These are phyloP conservation scores for Trypanosoma mega DNA, from an alignment of 208 protist genomes.

Conservation along the genomic window DNA sequence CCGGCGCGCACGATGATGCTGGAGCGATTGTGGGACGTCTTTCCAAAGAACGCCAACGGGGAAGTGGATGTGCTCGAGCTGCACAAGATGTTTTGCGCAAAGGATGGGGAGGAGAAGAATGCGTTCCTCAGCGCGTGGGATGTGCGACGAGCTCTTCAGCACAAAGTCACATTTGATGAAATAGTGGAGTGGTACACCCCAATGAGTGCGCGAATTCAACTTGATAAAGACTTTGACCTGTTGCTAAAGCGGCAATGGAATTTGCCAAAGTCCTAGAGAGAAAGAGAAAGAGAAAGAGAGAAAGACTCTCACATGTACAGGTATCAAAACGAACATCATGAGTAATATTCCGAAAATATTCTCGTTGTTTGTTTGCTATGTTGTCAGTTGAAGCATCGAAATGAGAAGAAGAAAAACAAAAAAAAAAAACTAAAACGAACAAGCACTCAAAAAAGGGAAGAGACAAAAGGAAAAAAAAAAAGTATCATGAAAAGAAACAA, in stretches of 20 bases:
- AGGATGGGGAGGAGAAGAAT: conserved; percentile 60
- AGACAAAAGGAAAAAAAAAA: too few species aligned
- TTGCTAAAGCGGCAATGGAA: conserved; percentile 61
- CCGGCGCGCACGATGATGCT: conserved; percentile 69
- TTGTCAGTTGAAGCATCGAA: too few species aligned
- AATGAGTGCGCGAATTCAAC: conserved; percentile 38
- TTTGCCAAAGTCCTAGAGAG: conserved; percentile 2
- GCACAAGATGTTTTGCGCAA: conserved; percentile 52
- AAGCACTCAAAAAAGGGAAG: too few species aligned
- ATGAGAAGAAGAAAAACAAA: too few species aligned
- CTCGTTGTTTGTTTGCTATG: too few species aligned
- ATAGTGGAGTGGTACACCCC: conserved; percentile 77
- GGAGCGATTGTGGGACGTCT: conserved; percentile 73
- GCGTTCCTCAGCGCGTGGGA: conserved; percentile 82
- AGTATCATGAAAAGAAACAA: too few species aligned
- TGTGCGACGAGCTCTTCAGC: conserved; percentile 47
- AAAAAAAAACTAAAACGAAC: too few species aligned
- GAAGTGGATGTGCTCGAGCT: conserved; percentile 60
- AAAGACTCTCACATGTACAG: not conserved
- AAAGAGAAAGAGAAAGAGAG: not conserved
- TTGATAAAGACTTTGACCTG: conserved; percentile 71
- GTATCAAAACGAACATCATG: not conserved
- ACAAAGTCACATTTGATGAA: conserved; percentile 50
- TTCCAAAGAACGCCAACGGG: conserved; percentile 51
- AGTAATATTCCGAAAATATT: too few species aligned